phyloP scores from a whole-genome alignment of 2,329 filamentous ascomycete genomes.

The Sporothrix variecibatus region DNA sequence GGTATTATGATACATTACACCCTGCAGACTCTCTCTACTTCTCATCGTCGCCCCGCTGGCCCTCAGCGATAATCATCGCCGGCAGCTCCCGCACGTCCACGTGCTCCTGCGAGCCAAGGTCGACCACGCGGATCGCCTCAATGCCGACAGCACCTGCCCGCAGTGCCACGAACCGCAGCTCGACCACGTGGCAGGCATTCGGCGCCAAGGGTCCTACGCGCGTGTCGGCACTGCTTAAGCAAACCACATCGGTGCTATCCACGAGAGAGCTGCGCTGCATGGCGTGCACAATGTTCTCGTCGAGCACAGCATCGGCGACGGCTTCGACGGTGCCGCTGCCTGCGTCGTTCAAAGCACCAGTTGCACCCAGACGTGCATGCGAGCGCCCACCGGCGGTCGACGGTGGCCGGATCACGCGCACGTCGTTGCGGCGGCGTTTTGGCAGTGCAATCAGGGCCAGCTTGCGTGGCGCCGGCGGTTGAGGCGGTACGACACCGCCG shows the following conservation, averaged over 20 bases:
- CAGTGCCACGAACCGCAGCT: conserved; percentile 71
- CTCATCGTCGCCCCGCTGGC: conserved; percentile 33
- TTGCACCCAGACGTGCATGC: background rate
- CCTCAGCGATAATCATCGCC: conserved; percentile 57
- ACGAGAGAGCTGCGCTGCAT: conserved; percentile 67
- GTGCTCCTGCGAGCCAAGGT: conserved; percentile 72
- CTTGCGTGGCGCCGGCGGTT: conserved; percentile 56
- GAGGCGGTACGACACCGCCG: conserved; percentile 28
- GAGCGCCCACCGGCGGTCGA: conserved; percentile 52
- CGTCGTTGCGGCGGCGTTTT: conserved; percentile 61
- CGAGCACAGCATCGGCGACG: conserved; percentile 67
- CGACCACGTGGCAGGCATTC: conserved; percentile 71
- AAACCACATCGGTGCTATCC: conserved; percentile 69
- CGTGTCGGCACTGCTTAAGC: conserved; percentile 70
- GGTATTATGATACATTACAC: conserved; percentile 2
- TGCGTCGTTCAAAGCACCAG: conserved; percentile 11
- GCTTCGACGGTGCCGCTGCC: conserved; percentile 34
- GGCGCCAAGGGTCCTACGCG: conserved; percentile 72
- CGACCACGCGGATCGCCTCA: conserved; percentile 72
- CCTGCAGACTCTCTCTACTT: background rate
- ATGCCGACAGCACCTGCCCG: conserved; percentile 67
- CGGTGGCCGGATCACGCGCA: conserved; percentile 54
- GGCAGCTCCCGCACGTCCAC: conserved; percentile 76
- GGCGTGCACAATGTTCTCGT: conserved; percentile 71
- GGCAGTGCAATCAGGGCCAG: conserved; percentile 70